Evolutionary conservation across 2,329 filamentous ascomycete species (phyloP).

Genomic region (Aspergillus pseudoviridinutans): DNA sequence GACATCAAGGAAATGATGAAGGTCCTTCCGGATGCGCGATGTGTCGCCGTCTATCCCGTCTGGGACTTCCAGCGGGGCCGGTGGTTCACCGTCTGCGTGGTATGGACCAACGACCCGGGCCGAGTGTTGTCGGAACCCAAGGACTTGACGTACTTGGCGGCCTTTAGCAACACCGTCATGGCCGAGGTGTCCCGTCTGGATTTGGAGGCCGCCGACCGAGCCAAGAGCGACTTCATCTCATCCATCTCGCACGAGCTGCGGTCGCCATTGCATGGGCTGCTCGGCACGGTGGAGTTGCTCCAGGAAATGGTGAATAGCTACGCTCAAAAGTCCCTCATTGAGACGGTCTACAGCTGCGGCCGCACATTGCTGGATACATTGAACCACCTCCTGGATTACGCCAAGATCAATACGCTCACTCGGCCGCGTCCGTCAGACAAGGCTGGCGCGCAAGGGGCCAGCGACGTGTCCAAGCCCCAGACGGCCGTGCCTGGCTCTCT

Average conservation of each 20-base stretch:
- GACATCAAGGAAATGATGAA: slow-evolving; percentile 13
- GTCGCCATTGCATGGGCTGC: slow-evolving; percentile 30
- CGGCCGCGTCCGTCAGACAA: background rate
- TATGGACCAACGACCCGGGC: slow-evolving; percentile 18
- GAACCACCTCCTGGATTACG: slow-evolving; percentile 27
- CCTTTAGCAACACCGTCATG: slow-evolving; percentile 26
- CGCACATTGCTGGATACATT: slow-evolving; percentile 39
- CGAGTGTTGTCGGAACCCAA: slow-evolving; percentile 15
- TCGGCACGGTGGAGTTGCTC: slow-evolving; percentile 23
- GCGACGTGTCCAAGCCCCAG: background rate
- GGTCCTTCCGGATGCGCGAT: slow-evolving; percentile 13
- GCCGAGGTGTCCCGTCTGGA: slow-evolving; percentile 22
- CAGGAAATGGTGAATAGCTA: slow-evolving; percentile 18
- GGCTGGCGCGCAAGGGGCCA: background rate
- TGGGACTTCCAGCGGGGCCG: slow-evolving; percentile 26
- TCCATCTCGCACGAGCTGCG: slow-evolving; percentile 30
- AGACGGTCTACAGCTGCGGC: slow-evolving; percentile 34
- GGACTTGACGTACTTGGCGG: slow-evolving; percentile 20
- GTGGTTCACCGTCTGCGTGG: slow-evolving; percentile 21
- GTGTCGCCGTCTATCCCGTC: slow-evolving; percentile 23
- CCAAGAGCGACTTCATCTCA: slow-evolving; percentile 28
- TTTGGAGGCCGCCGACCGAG: slow-evolving; percentile 19
- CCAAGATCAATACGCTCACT: slow-evolving; percentile 18
- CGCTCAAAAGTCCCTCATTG: slow-evolving; percentile 20
- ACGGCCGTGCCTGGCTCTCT: background rate